Base-by-base conservation (phyloP, 2,329 filamentous ascomycete species). In the Aspergillus alliaceus region DNA sequence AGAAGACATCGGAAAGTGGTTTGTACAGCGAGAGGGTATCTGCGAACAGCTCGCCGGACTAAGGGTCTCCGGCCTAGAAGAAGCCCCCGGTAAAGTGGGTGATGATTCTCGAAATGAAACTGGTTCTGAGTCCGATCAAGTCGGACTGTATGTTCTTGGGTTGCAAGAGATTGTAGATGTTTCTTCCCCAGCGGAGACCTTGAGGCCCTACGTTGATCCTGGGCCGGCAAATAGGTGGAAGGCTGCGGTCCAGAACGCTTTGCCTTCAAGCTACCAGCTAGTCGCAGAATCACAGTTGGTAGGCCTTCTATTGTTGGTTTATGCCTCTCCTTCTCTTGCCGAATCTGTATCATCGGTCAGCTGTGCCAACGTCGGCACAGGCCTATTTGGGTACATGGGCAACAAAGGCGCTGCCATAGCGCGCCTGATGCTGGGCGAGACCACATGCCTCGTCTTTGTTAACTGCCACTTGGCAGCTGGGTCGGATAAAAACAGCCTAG, bases 391-490 rank as follows among this genome's bases (percentile, higher is more conserved):
- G 0, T 96, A 96, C 69, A 88, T 97, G 79, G 95, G 95, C 9
- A 99, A 99, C 74, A 99, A 99, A 72, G 95, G 95, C 1, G 93
- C 90, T 4, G 89, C 96, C 0, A 85, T 88, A 3, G 89, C 90
- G 4, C 85, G 93, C 20, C 79, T 99, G 4, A 81, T 99, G 1
- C 78, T 99, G 1, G 95, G 93, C 2, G 95, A 97, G 72, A 92
- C 92, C 0, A 97, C 95, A 0, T 84, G 89, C 29, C 77, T 99
- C 54, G 88, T 95, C 24, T 97, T 99, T 72, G 81, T 97, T 63
- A 96, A 99, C 73, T 91, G 86, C 56, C 95, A 99, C 76, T 81
- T 99, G 24, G 90, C 93, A 60, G 96, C 93, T 53, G 95, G 95
- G 27, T 85, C 87, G 7, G 91, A 96, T 65, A 86, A 89, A 60